A percentile compares a stretch with the other conserved stretches of the same genome.
Evolutionary conservation across 306 rosid species (phyloP).

Genomic region (Elaeagnus macrophylla): DNA sequence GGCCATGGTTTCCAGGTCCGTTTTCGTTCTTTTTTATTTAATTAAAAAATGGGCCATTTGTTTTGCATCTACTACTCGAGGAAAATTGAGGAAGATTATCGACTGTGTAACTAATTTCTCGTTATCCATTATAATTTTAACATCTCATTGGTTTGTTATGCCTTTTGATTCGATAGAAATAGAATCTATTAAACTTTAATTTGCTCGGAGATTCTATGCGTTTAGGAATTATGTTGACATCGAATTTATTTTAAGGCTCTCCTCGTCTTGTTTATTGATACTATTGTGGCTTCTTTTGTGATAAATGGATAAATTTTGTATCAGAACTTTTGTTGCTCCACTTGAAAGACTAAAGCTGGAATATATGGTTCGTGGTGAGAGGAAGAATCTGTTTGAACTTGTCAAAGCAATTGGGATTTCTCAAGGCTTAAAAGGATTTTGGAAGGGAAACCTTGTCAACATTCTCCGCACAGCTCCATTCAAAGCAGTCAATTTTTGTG

Average conservation of each 20-base stretch:
- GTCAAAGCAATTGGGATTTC: conserved; percentile 54
- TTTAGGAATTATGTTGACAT: too few relatives aligned
- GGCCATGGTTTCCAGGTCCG: conserved; percentile 97
- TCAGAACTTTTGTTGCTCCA: conserved; percentile 92
- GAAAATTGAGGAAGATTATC: neutral
- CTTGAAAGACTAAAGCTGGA: conserved; percentile 98
- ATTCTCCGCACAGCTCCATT: conserved; percentile 95
- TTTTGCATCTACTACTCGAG: neutral
- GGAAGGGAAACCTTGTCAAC: conserved; percentile 90
- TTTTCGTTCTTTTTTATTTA: neutral
- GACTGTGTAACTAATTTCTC: neutral
- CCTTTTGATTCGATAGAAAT: neutral
- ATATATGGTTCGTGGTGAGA: conserved; percentile 80
- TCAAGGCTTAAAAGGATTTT: conserved; percentile 91
- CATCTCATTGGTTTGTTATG: neutral
- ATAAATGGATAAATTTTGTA: conserved; percentile 10
- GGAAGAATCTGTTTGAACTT: conserved; percentile 52
- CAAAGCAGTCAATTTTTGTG: conserved; percentile 84
- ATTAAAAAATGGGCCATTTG: neutral
- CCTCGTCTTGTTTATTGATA: neutral
- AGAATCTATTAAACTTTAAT: neutral
- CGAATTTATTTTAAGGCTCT: neutral
- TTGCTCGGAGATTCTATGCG: neutral
- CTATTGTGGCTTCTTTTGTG: neutral
- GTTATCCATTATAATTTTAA: neutral